A percentile compares a stretch with the other conserved stretches of the same genome.
Evolutionary conservation across 202 grass and related monocot species (phyloP).

Genomic region (Hordeum pubiflorum): DNA sequence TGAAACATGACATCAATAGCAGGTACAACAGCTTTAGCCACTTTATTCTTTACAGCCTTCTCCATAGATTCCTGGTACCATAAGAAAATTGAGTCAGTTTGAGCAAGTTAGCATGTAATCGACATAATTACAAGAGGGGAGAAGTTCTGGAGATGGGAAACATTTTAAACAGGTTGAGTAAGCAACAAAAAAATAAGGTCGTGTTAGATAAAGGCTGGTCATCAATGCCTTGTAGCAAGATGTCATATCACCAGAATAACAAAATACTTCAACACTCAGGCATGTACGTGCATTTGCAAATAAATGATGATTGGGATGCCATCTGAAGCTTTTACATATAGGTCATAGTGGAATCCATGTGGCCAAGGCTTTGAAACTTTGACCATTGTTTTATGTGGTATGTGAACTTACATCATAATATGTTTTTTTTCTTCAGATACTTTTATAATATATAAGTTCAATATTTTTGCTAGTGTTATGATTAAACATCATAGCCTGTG

Average conservation of each 20-base stretch:
- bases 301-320: neutral
- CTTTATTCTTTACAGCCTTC: slow-evolving; percentile 96
- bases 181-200: neutral
- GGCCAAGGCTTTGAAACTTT: neutral
- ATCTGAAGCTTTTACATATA: neutral
- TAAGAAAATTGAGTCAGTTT: neutral
- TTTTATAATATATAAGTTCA: neutral
- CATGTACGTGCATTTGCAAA: slow-evolving; percentile 3
- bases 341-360: neutral
- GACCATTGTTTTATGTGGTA: neutral
- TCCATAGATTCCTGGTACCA: slow-evolving; percentile 89
- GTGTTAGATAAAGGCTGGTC: neutral
- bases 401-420: neutral
- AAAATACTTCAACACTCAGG: neutral
- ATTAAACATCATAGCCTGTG: neutral
- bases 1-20: slow-evolving; percentile 99
- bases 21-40: slow-evolving; percentile 98
- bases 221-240: slow-evolving; percentile 1
- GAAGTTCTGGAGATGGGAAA: neutral
- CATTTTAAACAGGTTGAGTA: neutral
- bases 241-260: neutral
- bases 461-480: neutral
- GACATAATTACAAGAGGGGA: neutral
- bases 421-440: neutral
- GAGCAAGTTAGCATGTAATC: slow-evolving; percentile 6